Percentiles rank a stretch among this genome's conserved stretches.
Evolutionary conservation across 2,329 filamentous ascomycete species (phyloP).

Genomic region (Aspergillus thermomutatus): DNA sequence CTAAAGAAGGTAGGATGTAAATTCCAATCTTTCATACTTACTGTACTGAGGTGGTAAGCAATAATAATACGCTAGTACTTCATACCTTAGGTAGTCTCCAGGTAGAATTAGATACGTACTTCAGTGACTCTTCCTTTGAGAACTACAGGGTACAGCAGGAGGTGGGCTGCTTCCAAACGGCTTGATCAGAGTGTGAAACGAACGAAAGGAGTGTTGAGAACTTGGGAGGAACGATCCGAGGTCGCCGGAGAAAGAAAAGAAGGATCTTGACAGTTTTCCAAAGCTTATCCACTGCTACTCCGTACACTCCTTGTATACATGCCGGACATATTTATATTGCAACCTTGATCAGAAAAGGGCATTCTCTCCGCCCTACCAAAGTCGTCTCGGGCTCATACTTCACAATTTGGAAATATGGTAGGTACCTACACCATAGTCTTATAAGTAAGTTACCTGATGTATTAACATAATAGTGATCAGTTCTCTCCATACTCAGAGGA

Average conservation of each 20-base stretch:
- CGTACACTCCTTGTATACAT: background rate
- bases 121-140: background rate
- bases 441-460: no score
- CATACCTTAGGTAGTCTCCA: background rate
- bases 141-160: no score
- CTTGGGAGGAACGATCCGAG: no score
- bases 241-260: background rate
- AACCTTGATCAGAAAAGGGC: conserved; percentile 11
- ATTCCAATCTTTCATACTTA: background rate
- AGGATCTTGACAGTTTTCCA: background rate
- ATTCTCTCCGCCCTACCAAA: background rate
- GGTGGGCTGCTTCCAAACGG: no score
- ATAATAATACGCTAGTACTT: background rate
- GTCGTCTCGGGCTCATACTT: no score
- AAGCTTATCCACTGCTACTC: background rate
- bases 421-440: no score
- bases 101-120: no score
- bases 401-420: no score
- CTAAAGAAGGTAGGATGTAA: background rate
- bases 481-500: no score
- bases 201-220: no score
- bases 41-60: background rate
- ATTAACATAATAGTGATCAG: no score
- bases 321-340: background rate
- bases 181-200: no score